A percentile compares a stretch with the other conserved stretches of the same genome.
phyloP scores from a whole-genome alignment of 805 yeast species.

The Clavispora fructus region DNA sequence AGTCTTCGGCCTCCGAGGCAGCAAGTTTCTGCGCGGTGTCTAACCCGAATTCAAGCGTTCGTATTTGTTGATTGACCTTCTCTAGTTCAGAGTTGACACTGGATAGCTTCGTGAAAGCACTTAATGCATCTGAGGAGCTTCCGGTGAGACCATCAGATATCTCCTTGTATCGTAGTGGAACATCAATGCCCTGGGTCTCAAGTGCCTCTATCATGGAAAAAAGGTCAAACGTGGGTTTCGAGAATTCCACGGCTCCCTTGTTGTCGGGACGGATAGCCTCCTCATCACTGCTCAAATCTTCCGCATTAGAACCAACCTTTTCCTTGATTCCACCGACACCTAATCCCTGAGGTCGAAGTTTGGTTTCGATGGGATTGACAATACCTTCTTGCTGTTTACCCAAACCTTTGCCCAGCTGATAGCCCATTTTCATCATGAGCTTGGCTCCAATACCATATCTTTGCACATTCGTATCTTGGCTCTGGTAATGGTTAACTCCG shows the following conservation, averaged over 20 bases:
- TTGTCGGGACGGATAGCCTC: background rate
- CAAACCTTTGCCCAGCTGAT: conserved; percentile 76
- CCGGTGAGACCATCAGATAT: conserved; percentile 21
- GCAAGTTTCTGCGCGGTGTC: background rate
- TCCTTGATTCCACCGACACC: conserved; percentile 69
- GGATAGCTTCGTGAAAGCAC: conserved; percentile 12
- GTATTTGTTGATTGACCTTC: conserved; percentile 6
- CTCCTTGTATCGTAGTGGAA: conserved; percentile 33
- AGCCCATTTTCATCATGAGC: conserved; percentile 81
- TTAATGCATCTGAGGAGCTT: conserved; percentile 5
- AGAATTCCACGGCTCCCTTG: background rate
- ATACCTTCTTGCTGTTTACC: conserved; percentile 74
- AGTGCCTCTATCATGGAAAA: conserved; percentile 33
- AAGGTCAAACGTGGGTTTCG: conserved; percentile 18
- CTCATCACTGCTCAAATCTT: conserved; percentile 18
- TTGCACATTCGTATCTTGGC: conserved; percentile 3
- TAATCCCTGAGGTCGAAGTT: conserved; percentile 56
- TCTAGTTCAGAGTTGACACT: conserved; percentile 13
- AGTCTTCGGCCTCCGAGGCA: background rate
- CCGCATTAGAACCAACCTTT: conserved; percentile 11
- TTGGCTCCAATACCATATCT: conserved; percentile 82
- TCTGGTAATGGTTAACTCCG: background rate
- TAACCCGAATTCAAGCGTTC: background rate
- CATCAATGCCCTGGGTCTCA: conserved; percentile 26
- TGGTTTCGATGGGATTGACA: conserved; percentile 70